Percentiles rank a stretch among this genome's conserved stretches.
Evolutionary conservation across 768 basidiomycete genomes (phyloP).

Genomic region (Pleurotus tuber-regium): DNA sequence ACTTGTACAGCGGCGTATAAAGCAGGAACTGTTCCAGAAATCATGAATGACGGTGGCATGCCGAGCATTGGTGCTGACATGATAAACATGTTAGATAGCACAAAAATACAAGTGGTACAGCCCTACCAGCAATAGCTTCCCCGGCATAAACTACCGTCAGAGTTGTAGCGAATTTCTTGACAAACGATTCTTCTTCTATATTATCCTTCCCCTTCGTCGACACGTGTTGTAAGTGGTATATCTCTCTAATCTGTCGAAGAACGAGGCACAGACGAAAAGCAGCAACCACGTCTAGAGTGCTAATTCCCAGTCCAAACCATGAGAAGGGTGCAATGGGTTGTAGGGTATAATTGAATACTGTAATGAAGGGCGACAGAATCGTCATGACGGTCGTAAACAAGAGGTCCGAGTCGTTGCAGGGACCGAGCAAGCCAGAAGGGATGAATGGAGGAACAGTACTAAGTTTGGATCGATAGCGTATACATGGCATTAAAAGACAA

Average conservation of each 20-base stretch:
- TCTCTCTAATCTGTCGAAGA: constrained; percentile 65
- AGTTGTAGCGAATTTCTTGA: constrained; percentile 53
- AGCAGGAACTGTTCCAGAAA: constrained; percentile 62
- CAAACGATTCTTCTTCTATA: constrained; percentile 54
- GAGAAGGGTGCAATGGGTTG: constrained; percentile 63
- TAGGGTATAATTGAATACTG: constrained; percentile 51
- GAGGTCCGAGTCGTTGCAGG: too few species aligned
- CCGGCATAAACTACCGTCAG: constrained; percentile 76
- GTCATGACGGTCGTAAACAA: constrained; percentile 25
- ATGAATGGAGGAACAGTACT: background rate
- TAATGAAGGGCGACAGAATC: constrained; percentile 39
- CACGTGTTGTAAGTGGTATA: constrained; percentile 40
- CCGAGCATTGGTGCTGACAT: constrained; percentile 59
- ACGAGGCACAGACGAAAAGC: constrained; percentile 67
- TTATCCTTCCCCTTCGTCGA: constrained; percentile 31
- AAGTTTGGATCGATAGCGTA: background rate
- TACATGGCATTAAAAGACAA: constrained; percentile 1
- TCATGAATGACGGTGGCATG: constrained; percentile 73
- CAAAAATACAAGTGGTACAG: background rate
- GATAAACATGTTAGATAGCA: constrained; percentile 9
- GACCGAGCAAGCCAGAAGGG: too few species aligned
- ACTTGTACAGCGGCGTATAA: constrained; percentile 64
- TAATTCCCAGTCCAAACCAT: constrained; percentile 60
- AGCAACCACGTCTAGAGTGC: constrained; percentile 65
- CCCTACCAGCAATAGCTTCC: constrained; percentile 65